Conservation (phyloP, 805 yeast species). For the Kazachstania kunashirensis region DNA sequence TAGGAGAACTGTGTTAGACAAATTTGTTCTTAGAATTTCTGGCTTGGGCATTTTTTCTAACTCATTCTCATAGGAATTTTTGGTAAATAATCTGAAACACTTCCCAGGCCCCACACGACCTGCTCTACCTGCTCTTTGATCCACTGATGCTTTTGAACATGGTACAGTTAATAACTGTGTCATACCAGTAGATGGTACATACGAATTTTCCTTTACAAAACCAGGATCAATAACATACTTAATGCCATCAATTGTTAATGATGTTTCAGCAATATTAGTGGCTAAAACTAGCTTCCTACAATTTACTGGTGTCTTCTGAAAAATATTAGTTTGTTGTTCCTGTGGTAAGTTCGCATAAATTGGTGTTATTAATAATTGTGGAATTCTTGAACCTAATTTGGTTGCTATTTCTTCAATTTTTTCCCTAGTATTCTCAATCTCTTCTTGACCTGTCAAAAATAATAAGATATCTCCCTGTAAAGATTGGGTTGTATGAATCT, state of each 20-base stretch:
- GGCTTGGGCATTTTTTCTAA: conserved; percentile 76
- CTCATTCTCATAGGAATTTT: conserved; percentile 58
- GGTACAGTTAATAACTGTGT: conserved; percentile 79
- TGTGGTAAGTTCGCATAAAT: conserved; percentile 87
- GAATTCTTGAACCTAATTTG: conserved; percentile 51
- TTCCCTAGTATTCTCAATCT: conserved; percentile 76
- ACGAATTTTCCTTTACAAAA: conserved; percentile 83
- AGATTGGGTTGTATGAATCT: conserved; percentile 57
- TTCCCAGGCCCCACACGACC: conserved; percentile 97
- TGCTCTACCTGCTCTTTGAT: conserved; percentile 95
- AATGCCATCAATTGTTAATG: conserved; percentile 93
- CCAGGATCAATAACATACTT: conserved; percentile 93
- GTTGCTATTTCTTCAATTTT: conserved; percentile 53
- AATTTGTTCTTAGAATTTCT: conserved; percentile 79
- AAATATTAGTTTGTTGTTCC: conserved; percentile 70
- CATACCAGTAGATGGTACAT: conserved; percentile 80
- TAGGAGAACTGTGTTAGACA: conserved; percentile 65
- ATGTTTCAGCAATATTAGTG: conserved; percentile 95
- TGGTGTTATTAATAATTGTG: conserved; percentile 65
- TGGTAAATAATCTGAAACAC: conserved; percentile 82
- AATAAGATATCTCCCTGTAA: conserved; percentile 79
- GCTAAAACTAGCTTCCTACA: conserved; percentile 84
- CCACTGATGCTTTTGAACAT: conserved; percentile 90
- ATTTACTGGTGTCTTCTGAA: conserved; percentile 75
- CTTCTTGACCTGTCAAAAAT: conserved; percentile 93